Evolutionary conservation across 2,329 filamentous ascomycete genomes (phyloP), one percentile per base, ranked within the genome.

Genomic region (Xylariomycetidae sp.): DNA sequence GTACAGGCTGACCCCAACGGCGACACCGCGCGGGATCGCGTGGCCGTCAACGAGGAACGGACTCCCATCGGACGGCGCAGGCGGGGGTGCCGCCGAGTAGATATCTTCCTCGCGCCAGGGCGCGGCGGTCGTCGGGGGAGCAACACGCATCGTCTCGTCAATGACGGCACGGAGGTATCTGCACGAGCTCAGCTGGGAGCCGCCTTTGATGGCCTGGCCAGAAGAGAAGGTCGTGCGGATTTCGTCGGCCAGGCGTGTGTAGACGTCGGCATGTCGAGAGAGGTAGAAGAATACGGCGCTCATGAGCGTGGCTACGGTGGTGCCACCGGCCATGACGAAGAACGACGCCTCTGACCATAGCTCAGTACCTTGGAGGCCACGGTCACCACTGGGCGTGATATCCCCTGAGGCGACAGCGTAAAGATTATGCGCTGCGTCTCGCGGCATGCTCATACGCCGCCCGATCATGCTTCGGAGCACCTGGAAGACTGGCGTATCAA

Each of bases 331-430:
- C 23, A 33, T 34, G 11, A 40, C 31, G 27, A 42, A 42, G 27
- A 43, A 38, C 7, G 30, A 26, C 19, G 34, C 40, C 27, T 43
- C 37, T 14, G 40, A 30, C 37, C 40, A 43, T 12, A 42, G 18
- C 10, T n/a, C n/a, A n/a, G n/a, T n/a, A n/a, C n/a, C n/a, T n/a
- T n/a, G n/a, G n/a, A n/a, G n/a, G n/a, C n/a, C n/a, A n/a, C n/a
- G n/a, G n/a, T n/a, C n/a, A n/a, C n/a, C n/a, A n/a, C n/a, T n/a
- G n/a, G n/a, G n/a, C n/a, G n/a, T n/a, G n/a, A n/a, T n/a, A n/a
- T n/a, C n/a, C n/a, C n/a, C n/a, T n/a, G n/a, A n/a, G n/a, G n/a
- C n/a, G n/a, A n/a, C n/a, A n/a, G n/a, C n/a, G n/a, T 41, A 41
- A n/a, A 41, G 20, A 20, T 41, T 32, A 17, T 41, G 32, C 12